These are phyloP conservation scores for Pyrenula aspistea DNA, from an alignment of 495 filamentous ascomycete species.

Conservation along the genomic window DNA sequence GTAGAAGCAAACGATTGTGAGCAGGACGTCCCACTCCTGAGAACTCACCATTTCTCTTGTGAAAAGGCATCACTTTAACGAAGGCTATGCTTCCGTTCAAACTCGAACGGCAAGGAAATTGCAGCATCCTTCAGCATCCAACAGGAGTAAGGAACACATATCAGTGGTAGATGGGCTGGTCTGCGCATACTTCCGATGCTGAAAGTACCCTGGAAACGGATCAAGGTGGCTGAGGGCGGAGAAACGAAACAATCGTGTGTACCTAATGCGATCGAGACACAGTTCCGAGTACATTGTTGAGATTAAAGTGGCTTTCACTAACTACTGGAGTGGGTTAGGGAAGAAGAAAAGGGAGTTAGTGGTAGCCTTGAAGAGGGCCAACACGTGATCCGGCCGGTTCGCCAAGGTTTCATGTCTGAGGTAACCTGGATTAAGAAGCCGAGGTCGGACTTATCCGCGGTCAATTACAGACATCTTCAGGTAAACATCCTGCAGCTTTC, in stretches of 20 bases:
- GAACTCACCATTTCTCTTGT: too few species aligned
- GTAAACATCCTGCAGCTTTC: background rate
- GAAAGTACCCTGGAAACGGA: background rate
- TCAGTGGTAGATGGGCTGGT: background rate
- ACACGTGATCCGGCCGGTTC: too few species aligned
- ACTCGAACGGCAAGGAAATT: too few species aligned
- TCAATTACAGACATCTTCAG: background rate
- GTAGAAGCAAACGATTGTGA: too few species aligned
- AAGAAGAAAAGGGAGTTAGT: background rate
- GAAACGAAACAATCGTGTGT: background rate
- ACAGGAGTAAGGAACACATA: background rate
- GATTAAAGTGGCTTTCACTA: background rate
- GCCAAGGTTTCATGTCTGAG: background rate
- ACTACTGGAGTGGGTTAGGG: background rate
- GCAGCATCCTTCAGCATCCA: too few species aligned
- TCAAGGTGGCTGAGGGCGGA: background rate
- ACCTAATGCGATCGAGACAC: background rate
- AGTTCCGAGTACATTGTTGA: background rate
- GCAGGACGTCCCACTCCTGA: too few species aligned
- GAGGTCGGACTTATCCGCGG: background rate
- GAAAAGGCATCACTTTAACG: too few species aligned
- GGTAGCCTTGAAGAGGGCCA: background rate
- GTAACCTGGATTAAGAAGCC: background rate
- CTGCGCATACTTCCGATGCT: background rate
- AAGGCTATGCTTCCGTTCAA: too few species aligned